Evolutionary conservation across 306 rosid species (phyloP).

Genomic region (Gleditsia sinensis): DNA sequence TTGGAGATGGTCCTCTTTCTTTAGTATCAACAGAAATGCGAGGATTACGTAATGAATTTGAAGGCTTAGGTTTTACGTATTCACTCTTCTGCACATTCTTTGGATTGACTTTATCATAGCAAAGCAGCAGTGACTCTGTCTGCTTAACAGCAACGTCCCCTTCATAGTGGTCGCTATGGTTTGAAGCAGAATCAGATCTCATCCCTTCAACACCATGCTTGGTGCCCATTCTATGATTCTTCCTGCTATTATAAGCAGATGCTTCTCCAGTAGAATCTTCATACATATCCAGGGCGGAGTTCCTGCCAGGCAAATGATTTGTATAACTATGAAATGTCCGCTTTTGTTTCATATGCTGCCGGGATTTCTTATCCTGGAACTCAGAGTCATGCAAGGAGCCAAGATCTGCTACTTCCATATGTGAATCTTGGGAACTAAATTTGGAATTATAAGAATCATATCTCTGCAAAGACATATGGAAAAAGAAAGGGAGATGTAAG

Average conservation of each 20-base stretch:
- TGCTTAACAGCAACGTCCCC: slow-evolving; percentile 53
- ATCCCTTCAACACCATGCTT: slow-evolving; percentile 61
- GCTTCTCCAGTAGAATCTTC: slow-evolving; percentile 63
- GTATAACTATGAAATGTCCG: slow-evolving; percentile 37
- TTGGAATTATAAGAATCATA: slow-evolving; percentile 65
- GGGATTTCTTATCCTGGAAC: slow-evolving; percentile 57
- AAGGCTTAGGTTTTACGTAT: slow-evolving; percentile 53
- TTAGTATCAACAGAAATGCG: slow-evolving; percentile 47
- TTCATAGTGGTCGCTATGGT: slow-evolving; percentile 57
- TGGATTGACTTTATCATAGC: slow-evolving; percentile 46
- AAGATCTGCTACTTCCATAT: slow-evolving; percentile 57
- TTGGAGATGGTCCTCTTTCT: slow-evolving; percentile 50
- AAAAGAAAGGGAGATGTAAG: slow-evolving; percentile 28
- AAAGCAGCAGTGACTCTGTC: slow-evolving; percentile 35
- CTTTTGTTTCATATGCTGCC: slow-evolving; percentile 46
- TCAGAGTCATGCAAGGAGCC: slow-evolving; percentile 55
- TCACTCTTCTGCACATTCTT: slow-evolving; percentile 56
- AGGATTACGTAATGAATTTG: slow-evolving; percentile 42
- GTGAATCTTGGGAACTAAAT: slow-evolving; percentile 63
- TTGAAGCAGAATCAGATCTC: slow-evolving; percentile 57
- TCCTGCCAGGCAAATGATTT: slow-evolving; percentile 51
- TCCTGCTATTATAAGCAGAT: slow-evolving; percentile 48
- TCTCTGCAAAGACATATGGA: slow-evolving; percentile 54
- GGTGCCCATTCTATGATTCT: slow-evolving; percentile 51
- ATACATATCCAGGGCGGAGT: slow-evolving; percentile 63